Evolutionary conservation across 352 stramenopile species (phyloP).

Genomic region (Halophytophthora polymorphica): DNA sequence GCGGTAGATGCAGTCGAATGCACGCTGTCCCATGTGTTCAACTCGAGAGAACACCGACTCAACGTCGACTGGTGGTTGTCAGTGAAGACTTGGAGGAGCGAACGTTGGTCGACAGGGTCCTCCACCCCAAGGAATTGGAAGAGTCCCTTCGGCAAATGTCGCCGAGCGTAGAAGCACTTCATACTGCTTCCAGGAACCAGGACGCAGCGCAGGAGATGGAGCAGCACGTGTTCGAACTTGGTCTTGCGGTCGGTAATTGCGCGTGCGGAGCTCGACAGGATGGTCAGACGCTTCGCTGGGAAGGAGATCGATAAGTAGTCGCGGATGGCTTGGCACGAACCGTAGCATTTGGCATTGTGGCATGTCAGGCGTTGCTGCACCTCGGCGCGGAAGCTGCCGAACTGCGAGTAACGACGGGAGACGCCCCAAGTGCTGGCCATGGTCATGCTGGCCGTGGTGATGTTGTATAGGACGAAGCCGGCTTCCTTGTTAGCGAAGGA

Average conservation of each 20-base stretch:
- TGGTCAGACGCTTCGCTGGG: conserved; percentile 40
- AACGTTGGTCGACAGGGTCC: conserved; percentile 45
- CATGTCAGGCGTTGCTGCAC: conserved; percentile 51
- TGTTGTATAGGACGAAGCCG: conserved; percentile 46
- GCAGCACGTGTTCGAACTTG: conserved; percentile 54
- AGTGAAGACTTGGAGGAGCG: conserved; percentile 63
- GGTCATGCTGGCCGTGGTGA: conserved; percentile 34
- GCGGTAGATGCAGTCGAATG: conserved; percentile 26
- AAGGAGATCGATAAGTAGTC: conserved; percentile 58
- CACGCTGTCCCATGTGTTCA: conserved; percentile 14
- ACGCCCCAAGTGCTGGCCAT: conserved; percentile 40
- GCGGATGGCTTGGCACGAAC: conserved; percentile 59
- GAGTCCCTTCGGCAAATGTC: conserved; percentile 35
- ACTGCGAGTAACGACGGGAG: conserved; percentile 59
- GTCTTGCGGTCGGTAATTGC: conserved; percentile 38
- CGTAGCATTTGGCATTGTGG: conserved; percentile 39
- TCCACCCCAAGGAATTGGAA: conserved; percentile 53
- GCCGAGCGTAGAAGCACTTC: conserved; percentile 45
- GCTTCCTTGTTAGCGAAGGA: conserved; percentile 26
- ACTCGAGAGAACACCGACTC: conserved; percentile 3
- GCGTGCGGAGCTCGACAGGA: conserved; percentile 30
- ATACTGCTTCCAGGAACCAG: conserved; percentile 59
- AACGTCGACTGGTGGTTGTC: conserved; percentile 40
- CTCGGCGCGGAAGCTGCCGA: conserved; percentile 42
- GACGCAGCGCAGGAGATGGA: conserved; percentile 59